Evolutionary conservation across 371 early-diverging fungal species (phyloP).

Genomic region (Haplosporangium sp.): DNA sequence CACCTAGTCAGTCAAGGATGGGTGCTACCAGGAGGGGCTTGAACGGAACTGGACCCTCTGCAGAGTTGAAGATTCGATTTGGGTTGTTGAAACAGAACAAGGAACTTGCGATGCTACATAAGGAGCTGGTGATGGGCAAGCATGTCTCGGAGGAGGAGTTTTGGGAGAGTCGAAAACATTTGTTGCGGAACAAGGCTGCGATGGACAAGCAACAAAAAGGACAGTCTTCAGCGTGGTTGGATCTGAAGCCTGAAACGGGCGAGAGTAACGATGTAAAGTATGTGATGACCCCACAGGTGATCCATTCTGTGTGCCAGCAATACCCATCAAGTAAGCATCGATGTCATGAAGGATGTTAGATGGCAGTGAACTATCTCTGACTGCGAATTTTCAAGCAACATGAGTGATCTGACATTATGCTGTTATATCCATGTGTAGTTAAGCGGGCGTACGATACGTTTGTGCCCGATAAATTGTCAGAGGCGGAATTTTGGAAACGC

Average conservation of each 20-base stretch:
- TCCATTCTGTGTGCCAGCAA: constrained; percentile 90
- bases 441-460: constrained; percentile 85
- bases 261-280: constrained; percentile 88
- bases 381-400: too few species aligned
- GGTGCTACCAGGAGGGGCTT: constrained; percentile 14
- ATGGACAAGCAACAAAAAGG: constrained; percentile 83
- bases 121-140: constrained; percentile 81
- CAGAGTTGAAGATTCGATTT: constrained; percentile 66
- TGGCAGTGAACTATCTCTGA: too few species aligned
- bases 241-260: constrained; percentile 80
- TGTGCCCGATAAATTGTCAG: constrained; percentile 86
- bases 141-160: constrained; percentile 91
- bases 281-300: constrained; percentile 88
- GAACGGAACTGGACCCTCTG: constrained; percentile 38
- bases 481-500: constrained; percentile 90
- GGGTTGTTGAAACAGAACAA: constrained; percentile 72
- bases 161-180: constrained; percentile 86
- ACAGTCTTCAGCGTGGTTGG: constrained; percentile 84
- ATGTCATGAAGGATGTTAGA: too few species aligned
- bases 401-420: too few species aligned
- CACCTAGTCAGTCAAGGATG: constrained; percentile 7
- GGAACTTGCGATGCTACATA: constrained; percentile 80
- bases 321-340: constrained; percentile 80
- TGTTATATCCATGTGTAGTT: constrained; percentile 56
- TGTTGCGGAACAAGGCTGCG: constrained; percentile 78